Conservation (phyloP, 2,329 filamentous ascomycete species). For the Chaetomium sp. region DNA sequence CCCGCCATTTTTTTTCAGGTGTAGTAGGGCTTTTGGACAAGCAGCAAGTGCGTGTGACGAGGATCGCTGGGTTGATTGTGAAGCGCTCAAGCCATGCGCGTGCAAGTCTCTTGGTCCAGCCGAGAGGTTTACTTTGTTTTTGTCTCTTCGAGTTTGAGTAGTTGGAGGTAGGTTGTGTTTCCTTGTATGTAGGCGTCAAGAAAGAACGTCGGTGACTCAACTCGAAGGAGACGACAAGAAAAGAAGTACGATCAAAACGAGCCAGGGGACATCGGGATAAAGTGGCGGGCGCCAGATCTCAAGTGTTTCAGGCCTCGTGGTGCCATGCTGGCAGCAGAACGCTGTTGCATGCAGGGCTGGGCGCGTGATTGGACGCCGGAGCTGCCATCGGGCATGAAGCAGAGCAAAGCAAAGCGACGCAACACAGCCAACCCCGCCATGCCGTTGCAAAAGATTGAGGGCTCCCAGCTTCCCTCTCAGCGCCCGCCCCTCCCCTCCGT, state of each 20-base stretch:
- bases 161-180: neutral
- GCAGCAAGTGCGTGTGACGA: too few relatives aligned
- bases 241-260: neutral
- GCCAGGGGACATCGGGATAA: constrained; percentile 5
- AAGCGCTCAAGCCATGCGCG: neutral
- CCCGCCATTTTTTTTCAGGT: constrained; percentile 16
- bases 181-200: neutral
- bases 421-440: neutral
- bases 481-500: too few relatives aligned
- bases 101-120: neutral
- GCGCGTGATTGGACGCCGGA: constrained; percentile 12
- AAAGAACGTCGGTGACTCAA: neutral
- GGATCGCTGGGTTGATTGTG: neutral
- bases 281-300: neutral
- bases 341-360: constrained; percentile 7
- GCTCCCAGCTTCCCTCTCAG: neutral
- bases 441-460: neutral
- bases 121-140: neutral
- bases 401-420: neutral
- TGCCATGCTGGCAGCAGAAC: constrained; percentile 11
- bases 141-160: neutral
- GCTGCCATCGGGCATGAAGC: constrained; percentile 16
- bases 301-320: constrained; percentile 16
- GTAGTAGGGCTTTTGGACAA: too few relatives aligned
- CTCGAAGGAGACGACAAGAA: neutral